Percentiles rank a stretch among this genome's conserved stretches.
phyloP scores from a whole-genome alignment of 345 rosid species.

The Euphorbia lathyris region DNA sequence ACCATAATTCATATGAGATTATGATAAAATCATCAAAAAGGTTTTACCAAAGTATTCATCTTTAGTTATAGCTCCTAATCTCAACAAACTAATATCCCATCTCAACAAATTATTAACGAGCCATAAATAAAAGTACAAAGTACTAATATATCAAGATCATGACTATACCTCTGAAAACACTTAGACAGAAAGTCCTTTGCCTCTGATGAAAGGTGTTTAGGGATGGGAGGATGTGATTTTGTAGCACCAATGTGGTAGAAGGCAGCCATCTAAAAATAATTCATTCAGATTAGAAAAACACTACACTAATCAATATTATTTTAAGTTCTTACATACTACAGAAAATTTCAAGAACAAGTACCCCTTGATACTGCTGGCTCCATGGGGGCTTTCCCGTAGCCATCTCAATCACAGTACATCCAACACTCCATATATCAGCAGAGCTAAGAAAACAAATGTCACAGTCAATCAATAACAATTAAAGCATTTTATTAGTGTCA shows the following conservation, averaged over 20 bases:
- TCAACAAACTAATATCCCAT: no score
- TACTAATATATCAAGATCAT: conserved; percentile 1
- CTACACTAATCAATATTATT: no score
- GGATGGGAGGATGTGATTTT: conserved; percentile 35
- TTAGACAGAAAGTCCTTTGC: conserved; percentile 33
- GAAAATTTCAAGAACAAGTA: no score
- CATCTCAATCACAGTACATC: no score
- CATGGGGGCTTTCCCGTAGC: no score
- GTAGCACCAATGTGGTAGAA: conserved; percentile 38
- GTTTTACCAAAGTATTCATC: neutral
- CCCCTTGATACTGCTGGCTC: no score
- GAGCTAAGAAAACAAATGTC: no score
- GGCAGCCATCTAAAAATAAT: conserved; percentile 35
- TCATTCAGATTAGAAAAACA: no score
- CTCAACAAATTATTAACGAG: neutral
- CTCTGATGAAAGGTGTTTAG: conserved; percentile 30
- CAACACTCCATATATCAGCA: no score
- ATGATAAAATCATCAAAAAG: neutral
- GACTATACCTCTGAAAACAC: conserved; percentile 30
- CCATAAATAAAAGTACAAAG: neutral
- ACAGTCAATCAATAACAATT: no score
- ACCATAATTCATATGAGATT: neutral
- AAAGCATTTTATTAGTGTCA: no score
- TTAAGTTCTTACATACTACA: no score
- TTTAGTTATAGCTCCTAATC: neutral